Evolutionary conservation across 2,329 filamentous ascomycete species (phyloP), one percentile per base, ranked within the genome.

Genomic region (Fusarium dlaminii): DNA sequence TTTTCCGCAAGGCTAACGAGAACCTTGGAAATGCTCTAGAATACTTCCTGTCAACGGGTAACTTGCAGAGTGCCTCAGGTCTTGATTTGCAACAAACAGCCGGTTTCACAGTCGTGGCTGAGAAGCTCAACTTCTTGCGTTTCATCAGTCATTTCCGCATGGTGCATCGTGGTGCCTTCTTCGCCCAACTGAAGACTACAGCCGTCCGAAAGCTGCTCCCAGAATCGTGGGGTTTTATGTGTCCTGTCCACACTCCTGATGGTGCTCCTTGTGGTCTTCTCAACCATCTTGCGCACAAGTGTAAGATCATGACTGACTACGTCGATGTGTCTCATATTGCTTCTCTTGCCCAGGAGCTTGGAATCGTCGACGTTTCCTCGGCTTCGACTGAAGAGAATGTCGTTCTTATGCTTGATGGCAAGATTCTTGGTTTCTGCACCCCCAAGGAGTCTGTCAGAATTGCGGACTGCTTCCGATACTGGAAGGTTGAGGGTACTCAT

Each of bases 111-210:
- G 95, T 99, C 57, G 95, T 98, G 58, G 96, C 96, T 6, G 96
- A 99, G 82, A 98, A 98, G 88, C 96, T 99, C 81, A 99, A 99
- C 85, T 99, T 98, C 82, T 91, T 97, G 79, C 94, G 96, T 79
- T 99, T 98, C 85, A 97, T 99, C 85, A 96, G 94, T 83, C 96
- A 99, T 83, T 99, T 99, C 89, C 93, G 96, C 76, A 98, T 98
- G 95, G 94, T 99, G 66, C 96, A 99, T 86, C 91, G 96, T 91
- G 96, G 96, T 87, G 96, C 94, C 81, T 99, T 99, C 89, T 99
- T 99, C 82, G 96, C 96, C 8, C 94, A 98, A 81, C 85, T 99
- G 74, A 98, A 98, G 85, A 99, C 96, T 0, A 99, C 96, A 1
- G 96, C 96, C 0, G 96, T 99, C 57, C 91, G 96, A 85, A 99